Evolutionary conservation across 1,284 basidiomycete genomes (phyloP).

Genomic region (Ceratobasidium sp.): DNA sequence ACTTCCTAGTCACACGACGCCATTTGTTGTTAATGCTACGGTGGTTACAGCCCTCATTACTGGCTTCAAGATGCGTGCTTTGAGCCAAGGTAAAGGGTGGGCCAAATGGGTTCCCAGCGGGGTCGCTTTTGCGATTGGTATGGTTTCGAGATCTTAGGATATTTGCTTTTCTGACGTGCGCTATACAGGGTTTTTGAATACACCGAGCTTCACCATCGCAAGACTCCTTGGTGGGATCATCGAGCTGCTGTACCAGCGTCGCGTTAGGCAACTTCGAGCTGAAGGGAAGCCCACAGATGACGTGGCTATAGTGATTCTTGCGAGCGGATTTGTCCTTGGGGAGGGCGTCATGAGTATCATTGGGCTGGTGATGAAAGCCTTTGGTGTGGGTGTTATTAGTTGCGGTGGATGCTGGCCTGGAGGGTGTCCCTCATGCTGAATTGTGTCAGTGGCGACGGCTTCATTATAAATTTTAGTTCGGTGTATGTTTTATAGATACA

Average conservation of each 20-base stretch:
- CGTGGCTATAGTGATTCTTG: slow-evolving; percentile 84
- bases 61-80: slow-evolving; percentile 66
- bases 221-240: slow-evolving; percentile 86
- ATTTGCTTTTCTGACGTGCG: slow-evolving; percentile 49
- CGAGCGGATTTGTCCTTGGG: slow-evolving; percentile 93
- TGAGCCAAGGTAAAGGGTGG: slow-evolving; percentile 57
- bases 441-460: not conserved
- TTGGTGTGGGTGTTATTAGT: slow-evolving; percentile 74
- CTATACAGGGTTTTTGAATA: slow-evolving; percentile 79
- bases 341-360: slow-evolving; percentile 90
- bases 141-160: not conserved
- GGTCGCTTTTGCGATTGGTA: slow-evolving; percentile 79
- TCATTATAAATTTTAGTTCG: not conserved
- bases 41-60: slow-evolving; percentile 72
- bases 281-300: slow-evolving; percentile 52
- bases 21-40: slow-evolving; percentile 79
- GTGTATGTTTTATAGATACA: not conserved
- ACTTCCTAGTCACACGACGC: slow-evolving; percentile 17
- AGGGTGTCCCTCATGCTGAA: slow-evolving; percentile 69
- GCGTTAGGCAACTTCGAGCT: slow-evolving; percentile 54
- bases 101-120: slow-evolving; percentile 86
- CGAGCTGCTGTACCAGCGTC: slow-evolving; percentile 71
- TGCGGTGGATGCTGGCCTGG: slow-evolving; percentile 85
- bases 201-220: slow-evolving; percentile 92
- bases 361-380: slow-evolving; percentile 74